Conservation (phyloP, 345 rosid genomes). For the Eucalyptus cladocalyx region DNA sequence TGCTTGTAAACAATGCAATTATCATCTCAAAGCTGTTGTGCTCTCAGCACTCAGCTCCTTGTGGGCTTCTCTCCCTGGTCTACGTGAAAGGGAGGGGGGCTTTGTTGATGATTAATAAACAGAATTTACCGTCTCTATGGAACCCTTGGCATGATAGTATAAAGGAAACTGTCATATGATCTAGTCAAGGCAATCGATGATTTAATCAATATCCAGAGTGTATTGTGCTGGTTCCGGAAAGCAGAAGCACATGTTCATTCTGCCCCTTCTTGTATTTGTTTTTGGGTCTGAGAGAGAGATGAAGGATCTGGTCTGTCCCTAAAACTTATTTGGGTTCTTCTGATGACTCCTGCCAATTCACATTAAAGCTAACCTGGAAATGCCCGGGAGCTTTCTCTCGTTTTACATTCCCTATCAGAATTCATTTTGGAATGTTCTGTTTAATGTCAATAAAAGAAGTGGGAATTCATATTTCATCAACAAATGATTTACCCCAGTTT, state of each 20-base stretch:
- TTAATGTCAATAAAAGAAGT: neutral
- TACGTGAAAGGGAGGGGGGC: neutral
- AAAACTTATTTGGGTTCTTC: neutral
- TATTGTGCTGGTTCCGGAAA: neutral
- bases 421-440: neutral
- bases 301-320: neutral
- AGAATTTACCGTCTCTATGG: neutral
- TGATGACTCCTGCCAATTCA: neutral
- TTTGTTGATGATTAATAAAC: neutral
- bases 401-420: neutral
- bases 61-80: neutral
- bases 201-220: neutral
- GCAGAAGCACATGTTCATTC: neutral
- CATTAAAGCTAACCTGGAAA: neutral
- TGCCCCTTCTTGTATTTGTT: neutral
- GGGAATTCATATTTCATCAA: neutral
- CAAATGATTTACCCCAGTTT: neutral
- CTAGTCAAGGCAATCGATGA: neutral
- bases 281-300: neutral
- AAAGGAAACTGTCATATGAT: neutral
- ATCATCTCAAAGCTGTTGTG: neutral
- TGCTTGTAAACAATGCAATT: neutral
- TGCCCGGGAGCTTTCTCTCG: neutral
- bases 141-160: neutral
- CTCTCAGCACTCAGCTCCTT: neutral